phyloP scores from a whole-genome alignment of 306 rosid species.

The Astragalus membranaceus region DNA sequence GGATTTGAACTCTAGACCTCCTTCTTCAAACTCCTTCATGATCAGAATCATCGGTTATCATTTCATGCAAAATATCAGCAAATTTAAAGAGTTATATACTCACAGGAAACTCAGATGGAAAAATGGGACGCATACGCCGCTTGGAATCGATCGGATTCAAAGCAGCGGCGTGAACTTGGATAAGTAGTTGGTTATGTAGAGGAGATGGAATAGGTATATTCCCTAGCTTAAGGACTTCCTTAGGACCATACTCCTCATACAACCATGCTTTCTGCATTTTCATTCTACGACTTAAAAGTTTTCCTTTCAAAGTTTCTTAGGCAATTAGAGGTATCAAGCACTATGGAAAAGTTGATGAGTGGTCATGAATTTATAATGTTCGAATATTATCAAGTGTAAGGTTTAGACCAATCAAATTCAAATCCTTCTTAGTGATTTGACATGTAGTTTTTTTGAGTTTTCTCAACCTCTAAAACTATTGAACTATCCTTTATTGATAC shows the following conservation, averaged over 20 bases:
- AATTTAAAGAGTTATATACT: not conserved
- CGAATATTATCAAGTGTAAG: not conserved
- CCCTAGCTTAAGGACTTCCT: conserved; percentile 41
- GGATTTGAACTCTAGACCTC: not conserved
- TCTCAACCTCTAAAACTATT: not conserved
- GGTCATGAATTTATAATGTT: not conserved
- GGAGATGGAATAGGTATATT: conserved; percentile 27
- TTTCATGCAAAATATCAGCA: not conserved
- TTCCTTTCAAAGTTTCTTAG: not conserved
- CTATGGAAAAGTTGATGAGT: not conserved
- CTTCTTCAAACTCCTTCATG: too few relatives aligned
- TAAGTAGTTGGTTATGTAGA: conserved; percentile 21
- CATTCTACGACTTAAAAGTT: not conserved
- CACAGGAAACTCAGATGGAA: conserved; percentile 30
- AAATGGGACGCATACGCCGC: conserved; percentile 28
- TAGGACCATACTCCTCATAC: conserved; percentile 38
- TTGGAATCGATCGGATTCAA: conserved; percentile 42
- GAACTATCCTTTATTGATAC: not conserved
- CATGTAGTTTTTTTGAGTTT: not conserved
- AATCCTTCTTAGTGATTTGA: not conserved
- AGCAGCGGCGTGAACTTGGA: conserved; percentile 37
- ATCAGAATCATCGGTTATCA: not conserved
- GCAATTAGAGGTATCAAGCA: not conserved
- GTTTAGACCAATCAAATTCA: not conserved
- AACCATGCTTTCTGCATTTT: conserved; percentile 41